These are phyloP conservation scores for Pseudonectria foliicola DNA, from an alignment of 2,329 filamentous ascomycete genomes.

Conservation along the genomic window DNA sequence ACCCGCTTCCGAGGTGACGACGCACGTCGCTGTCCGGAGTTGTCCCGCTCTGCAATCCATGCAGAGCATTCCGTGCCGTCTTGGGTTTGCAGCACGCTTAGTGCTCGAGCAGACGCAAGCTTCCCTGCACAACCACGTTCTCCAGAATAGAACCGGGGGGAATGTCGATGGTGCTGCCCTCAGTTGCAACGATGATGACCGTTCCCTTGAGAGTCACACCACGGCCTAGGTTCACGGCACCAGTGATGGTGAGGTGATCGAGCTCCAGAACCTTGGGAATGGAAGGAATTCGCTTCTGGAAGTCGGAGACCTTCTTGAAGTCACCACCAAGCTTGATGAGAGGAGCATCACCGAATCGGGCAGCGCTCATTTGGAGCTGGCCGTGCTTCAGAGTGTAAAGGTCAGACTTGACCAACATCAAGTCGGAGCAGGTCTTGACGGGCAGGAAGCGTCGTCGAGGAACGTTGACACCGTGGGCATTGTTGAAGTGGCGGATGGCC, in stretches of 20 bases:
- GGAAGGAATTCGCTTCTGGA: slow-evolving; percentile 78
- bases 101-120: slow-evolving; percentile 67
- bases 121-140: slow-evolving; percentile 98
- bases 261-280: slow-evolving; percentile 89
- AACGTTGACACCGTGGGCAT: slow-evolving; percentile 98
- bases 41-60: no score
- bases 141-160: slow-evolving; percentile 94
- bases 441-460: slow-evolving; percentile 96
- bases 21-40: no score
- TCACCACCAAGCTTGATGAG: slow-evolving; percentile 98
- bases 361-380: slow-evolving; percentile 93
- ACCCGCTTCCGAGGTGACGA: no score
- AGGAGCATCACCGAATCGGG: slow-evolving; percentile 91
- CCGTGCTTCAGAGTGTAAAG: slow-evolving; percentile 98
- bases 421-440: slow-evolving; percentile 98
- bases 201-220: slow-evolving; percentile 96
- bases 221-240: slow-evolving; percentile 91
- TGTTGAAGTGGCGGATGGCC: slow-evolving; percentile 97
- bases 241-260: slow-evolving; percentile 94
- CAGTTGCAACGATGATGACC: slow-evolving; percentile 96
- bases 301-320: slow-evolving; percentile 99
- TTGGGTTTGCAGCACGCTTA: slow-evolving; percentile 29
- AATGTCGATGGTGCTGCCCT: slow-evolving; percentile 96
- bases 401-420: slow-evolving; percentile 99
- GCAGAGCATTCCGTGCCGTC: background rate